A percentile compares a stretch with the other conserved stretches of the same genome.
Conservation (phyloP, 805 yeast species). For the Candida tallmaniae region DNA sequence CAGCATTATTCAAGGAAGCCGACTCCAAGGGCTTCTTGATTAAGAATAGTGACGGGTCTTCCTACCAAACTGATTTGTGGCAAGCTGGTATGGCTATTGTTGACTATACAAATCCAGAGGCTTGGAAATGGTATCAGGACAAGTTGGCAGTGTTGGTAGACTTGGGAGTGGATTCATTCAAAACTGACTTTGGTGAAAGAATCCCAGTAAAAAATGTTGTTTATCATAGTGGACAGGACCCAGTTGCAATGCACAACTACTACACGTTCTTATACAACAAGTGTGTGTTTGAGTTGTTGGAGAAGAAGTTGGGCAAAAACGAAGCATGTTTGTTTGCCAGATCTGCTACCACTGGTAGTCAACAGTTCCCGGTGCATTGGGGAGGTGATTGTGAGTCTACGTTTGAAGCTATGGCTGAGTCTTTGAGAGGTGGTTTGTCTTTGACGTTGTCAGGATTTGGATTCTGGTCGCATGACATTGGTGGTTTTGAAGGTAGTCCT, state of each 20-base stretch:
- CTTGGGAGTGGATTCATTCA: conserved; percentile 32
- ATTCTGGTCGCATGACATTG: conserved; percentile 37
- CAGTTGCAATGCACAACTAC: conserved; percentile 32
- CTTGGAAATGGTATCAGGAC: conserved; percentile 27
- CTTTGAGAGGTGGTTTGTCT: conserved; percentile 32
- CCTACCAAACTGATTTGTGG: conserved; percentile 35
- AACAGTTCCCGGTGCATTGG: conserved; percentile 38
- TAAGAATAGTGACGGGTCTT: conserved; percentile 22
- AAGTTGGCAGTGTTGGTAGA: conserved; percentile 22
- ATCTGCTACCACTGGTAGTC: conserved; percentile 33
- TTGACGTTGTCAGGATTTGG: conserved; percentile 29
- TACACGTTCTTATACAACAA: conserved; percentile 31
- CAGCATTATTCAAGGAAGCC: conserved; percentile 26
- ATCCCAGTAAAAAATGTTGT: conserved; percentile 27
- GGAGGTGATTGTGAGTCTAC: conserved; percentile 37
- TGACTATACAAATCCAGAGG: conserved; percentile 35
- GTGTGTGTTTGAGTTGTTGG: conserved; percentile 28
- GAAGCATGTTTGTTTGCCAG: conserved; percentile 34
- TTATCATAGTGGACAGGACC: conserved; percentile 25
- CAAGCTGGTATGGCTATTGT: conserved; percentile 38
- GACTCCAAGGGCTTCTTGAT: conserved; percentile 26
- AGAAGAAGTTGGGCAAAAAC: conserved; percentile 23
- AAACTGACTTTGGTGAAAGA: conserved; percentile 37
- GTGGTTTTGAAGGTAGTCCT: conserved; percentile 36
- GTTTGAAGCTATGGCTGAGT: conserved; percentile 37